Conservation (phyloP, 192 early-diverging fungal species). For the Dispira simplex region DNA sequence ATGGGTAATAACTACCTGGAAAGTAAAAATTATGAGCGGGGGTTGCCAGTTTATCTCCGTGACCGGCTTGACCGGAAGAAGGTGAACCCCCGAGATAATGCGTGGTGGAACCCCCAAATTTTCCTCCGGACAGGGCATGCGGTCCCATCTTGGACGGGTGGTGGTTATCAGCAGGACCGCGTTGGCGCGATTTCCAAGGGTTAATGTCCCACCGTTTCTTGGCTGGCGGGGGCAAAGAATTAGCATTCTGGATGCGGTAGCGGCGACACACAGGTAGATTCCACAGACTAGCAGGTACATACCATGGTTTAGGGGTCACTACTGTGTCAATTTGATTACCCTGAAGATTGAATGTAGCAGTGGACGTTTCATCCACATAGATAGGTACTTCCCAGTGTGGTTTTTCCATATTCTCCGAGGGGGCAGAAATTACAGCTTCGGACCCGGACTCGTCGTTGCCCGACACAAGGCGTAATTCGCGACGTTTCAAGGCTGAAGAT, state of each 20-base stretch:
- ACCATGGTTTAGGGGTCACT: not conserved
- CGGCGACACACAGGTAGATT: not conserved
- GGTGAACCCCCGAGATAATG: not conserved
- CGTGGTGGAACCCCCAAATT: not conserved
- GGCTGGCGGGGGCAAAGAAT: not conserved
- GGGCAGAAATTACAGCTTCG: not conserved
- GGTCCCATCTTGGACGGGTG: not conserved
- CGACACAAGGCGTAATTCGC: slow-evolving; percentile 3
- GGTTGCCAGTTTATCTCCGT: not conserved
- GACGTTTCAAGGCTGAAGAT: slow-evolving; percentile 1
- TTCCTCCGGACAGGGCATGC: not conserved
- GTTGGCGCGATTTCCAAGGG: not conserved
- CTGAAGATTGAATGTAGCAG: not conserved
- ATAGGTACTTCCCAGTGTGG: not conserved
- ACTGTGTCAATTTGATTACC: not conserved
- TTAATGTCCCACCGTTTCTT: no score
- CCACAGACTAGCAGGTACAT: not conserved
- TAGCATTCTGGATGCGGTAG: not conserved
- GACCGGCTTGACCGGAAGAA: not conserved
- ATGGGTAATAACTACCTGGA: slow-evolving; percentile 4
- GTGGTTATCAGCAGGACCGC: not conserved
- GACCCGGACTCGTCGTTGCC: not conserved
- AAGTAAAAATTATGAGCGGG: slow-evolving; percentile 5
- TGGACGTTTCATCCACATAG: not conserved
- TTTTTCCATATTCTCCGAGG: not conserved